Percentiles rank a stretch among this genome's conserved stretches.
phyloP scores from a whole-genome alignment of 495 filamentous ascomycete species.

The Parathielavia appendiculata region DNA sequence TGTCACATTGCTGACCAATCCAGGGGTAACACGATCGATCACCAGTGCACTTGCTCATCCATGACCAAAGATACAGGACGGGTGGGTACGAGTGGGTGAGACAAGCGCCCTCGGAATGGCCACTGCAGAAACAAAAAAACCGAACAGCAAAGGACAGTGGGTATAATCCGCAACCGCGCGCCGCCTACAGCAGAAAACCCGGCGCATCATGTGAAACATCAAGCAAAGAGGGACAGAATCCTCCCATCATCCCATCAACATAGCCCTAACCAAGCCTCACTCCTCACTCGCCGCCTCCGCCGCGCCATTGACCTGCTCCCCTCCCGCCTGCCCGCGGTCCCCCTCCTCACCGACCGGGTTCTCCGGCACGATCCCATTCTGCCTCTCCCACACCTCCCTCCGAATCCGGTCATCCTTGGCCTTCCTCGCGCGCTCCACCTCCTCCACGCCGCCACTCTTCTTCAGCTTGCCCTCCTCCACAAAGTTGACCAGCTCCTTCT shows the following conservation, averaged over 20 bases:
- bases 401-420: slow-evolving; percentile 83
- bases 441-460: slow-evolving; percentile 92
- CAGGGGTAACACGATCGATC: neutral
- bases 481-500: slow-evolving; percentile 81
- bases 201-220: neutral
- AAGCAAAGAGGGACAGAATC: neutral
- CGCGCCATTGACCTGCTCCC: slow-evolving; percentile 3
- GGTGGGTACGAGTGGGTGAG: neutral
- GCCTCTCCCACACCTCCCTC: slow-evolving; percentile 75
- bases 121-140: neutral
- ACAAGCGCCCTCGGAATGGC: neutral
- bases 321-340: neutral
- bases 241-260: neutral
- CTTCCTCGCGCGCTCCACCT: slow-evolving; percentile 78
- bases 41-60: neutral
- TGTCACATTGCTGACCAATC: too few relatives aligned
- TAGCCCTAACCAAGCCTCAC: neutral
- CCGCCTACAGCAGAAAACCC: neutral
- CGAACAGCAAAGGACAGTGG: slow-evolving; percentile 3
- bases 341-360: slow-evolving; percentile 26
- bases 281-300: neutral
- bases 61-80: slow-evolving; percentile 1
- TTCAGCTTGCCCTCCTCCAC: slow-evolving; percentile 90
- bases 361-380: slow-evolving; percentile 45
- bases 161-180: slow-evolving; percentile 8